These are phyloP conservation scores for Pichia californica DNA, from an alignment of 805 yeast species.

Conservation along the genomic window DNA sequence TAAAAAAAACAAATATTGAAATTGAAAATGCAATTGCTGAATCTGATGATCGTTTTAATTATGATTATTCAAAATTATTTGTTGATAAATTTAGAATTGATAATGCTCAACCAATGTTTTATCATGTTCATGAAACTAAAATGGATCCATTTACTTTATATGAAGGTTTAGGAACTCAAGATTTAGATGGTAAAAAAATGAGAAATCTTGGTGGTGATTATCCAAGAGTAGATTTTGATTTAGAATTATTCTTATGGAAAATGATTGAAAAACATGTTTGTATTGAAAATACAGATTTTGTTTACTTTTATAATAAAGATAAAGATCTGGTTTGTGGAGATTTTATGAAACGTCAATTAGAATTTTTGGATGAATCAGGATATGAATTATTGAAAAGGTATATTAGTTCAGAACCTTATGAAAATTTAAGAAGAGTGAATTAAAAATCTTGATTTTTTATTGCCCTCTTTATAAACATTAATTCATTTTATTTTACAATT, in stretches of 20 bases:
- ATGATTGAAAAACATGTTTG: conserved; percentile 17
- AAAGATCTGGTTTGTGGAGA: conserved; percentile 7
- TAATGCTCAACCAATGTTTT: conserved; percentile 18
- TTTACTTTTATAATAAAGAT: conserved; percentile 10
- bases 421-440: conserved; percentile 8
- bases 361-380: conserved; percentile 8
- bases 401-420: conserved; percentile 8
- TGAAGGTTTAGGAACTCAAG: conserved; percentile 11
- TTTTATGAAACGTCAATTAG: conserved; percentile 11
- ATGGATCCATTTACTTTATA: conserved; percentile 37
- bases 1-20: conserved; percentile 5
- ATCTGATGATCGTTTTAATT: conserved; percentile 6
- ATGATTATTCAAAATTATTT: conserved; percentile 15
- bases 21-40: conserved; percentile 11
- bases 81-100: conserved; percentile 13
- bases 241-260: conserved; percentile 21
- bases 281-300: conserved; percentile 8
- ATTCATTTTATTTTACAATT: too few species aligned
- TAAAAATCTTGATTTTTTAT: background rate
- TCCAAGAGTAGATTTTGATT: conserved; percentile 14
- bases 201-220: conserved; percentile 20
- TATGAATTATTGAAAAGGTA: conserved; percentile 3
- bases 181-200: conserved; percentile 8
- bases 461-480: background rate
- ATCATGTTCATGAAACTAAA: conserved; percentile 44